Evolutionary conservation across 805 yeast species (phyloP).

Genomic region (Pichia thaimueangensis): DNA sequence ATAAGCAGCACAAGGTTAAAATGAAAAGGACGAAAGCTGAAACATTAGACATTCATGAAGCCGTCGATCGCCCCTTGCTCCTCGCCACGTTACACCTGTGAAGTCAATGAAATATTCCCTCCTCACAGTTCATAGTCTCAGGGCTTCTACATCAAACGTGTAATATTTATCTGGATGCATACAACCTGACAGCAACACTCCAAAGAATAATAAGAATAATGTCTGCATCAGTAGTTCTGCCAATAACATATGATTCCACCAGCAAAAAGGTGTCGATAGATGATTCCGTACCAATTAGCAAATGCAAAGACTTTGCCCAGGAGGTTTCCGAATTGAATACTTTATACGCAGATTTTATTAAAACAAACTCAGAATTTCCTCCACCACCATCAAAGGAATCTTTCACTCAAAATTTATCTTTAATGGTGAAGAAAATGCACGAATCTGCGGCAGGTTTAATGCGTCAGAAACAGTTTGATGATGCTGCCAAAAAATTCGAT

Average conservation of each 20-base stretch:
- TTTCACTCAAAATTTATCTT: constrained; percentile 48
- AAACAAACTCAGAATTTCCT: constrained; percentile 43
- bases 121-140: too few species aligned
- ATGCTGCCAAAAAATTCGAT: constrained; percentile 56
- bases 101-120: too few species aligned
- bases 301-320: constrained; percentile 20
- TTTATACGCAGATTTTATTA: constrained; percentile 36
- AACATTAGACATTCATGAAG: too few species aligned
- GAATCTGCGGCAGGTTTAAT: constrained; percentile 56
- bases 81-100: too few species aligned
- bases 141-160: too few species aligned
- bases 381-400: constrained; percentile 48
- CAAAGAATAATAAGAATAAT: too few species aligned
- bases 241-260: constrained; percentile 27
- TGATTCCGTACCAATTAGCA: constrained; percentile 17
- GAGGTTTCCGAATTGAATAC: constrained; percentile 32
- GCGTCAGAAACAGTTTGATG: constrained; percentile 47
- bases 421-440: constrained; percentile 58
- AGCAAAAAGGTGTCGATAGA: constrained; percentile 24
- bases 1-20: too few species aligned
- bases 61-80: too few species aligned
- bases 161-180: too few species aligned
- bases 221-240: constrained; percentile 16
- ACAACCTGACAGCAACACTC: too few species aligned
- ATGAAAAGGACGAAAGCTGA: too few species aligned